A percentile compares a stretch with the other conserved stretches of the same genome.
phyloP scores from a whole-genome alignment of 2,329 filamentous ascomycete species.

The Fusarium equiseti region DNA sequence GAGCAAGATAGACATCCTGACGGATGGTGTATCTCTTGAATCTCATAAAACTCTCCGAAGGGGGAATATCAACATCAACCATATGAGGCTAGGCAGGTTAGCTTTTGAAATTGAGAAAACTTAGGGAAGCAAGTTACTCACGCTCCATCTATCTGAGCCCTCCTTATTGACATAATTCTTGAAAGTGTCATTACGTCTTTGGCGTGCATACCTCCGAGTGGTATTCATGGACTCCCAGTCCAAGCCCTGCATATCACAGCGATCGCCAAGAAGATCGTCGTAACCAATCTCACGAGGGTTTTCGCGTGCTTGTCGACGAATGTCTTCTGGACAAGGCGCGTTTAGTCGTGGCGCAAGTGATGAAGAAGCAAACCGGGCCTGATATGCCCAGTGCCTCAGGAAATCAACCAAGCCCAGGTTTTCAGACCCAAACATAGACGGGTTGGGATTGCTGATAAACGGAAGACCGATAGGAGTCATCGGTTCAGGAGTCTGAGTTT shows the following conservation, averaged over 20 bases:
- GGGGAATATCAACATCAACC: constrained; percentile 50
- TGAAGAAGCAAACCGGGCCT: constrained; percentile 40
- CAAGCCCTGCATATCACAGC: constrained; percentile 70
- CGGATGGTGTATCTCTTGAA: constrained; percentile 70
- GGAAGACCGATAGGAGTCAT: constrained; percentile 29
- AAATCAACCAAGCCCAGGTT: constrained; percentile 65
- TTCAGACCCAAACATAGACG: constrained; percentile 58
- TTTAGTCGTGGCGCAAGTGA: constrained; percentile 43
- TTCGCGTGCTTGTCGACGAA: constrained; percentile 49
- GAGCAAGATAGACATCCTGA: constrained; percentile 66
- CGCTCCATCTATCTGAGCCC: constrained; percentile 61
- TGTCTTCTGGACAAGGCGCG: constrained; percentile 48
- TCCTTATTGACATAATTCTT: constrained; percentile 69
- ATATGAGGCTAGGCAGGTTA: constrained; percentile 35
- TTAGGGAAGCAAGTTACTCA: constrained; percentile 52
- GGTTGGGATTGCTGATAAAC: constrained; percentile 51
- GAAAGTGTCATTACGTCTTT: constrained; percentile 62
- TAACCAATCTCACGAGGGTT: constrained; percentile 51
- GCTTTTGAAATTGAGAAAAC: background rate
- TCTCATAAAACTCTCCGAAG: constrained; percentile 65
- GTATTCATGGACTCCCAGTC: constrained; percentile 68
- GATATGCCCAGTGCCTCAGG: constrained; percentile 62
- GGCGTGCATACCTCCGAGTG: constrained; percentile 61
- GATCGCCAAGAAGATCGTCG: constrained; percentile 65
- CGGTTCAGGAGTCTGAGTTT: background rate